A percentile compares a stretch with the other conserved stretches of the same genome.
Evolutionary conservation across 2,329 filamentous ascomycete genomes (phyloP).

Genomic region (Didymella lethalis): DNA sequence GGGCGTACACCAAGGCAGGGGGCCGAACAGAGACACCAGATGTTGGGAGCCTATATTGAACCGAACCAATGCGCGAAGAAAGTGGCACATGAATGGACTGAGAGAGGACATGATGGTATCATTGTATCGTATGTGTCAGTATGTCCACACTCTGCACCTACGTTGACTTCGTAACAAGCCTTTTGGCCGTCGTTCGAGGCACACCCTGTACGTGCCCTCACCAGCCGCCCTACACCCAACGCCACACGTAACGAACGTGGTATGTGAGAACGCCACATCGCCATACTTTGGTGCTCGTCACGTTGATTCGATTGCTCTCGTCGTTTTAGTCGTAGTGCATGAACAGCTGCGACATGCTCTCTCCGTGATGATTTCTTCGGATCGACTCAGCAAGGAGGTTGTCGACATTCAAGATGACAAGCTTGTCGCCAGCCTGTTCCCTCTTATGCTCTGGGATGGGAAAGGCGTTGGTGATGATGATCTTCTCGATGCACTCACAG

Average conservation of each 20-base stretch:
- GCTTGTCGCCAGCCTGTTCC: slow-evolving; percentile 73
- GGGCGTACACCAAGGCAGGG: no score
- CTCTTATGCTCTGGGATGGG: slow-evolving; percentile 81
- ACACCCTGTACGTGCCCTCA: background rate
- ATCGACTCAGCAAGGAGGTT: slow-evolving; percentile 91
- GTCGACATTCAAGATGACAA: slow-evolving; percentile 88
- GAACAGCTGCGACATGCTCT: slow-evolving; percentile 70
- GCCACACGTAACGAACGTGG: background rate
- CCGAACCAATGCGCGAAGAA: no score
- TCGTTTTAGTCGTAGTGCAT: slow-evolving; percentile 52
- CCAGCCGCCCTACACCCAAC: background rate
- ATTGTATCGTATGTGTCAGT: slow-evolving; percentile 10
- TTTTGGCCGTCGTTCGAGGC: background rate
- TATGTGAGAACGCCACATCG: background rate
- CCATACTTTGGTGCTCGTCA: background rate
- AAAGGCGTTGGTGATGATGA: slow-evolving; percentile 97
- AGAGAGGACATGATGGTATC: slow-evolving; percentile 7
- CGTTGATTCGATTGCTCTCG: background rate
- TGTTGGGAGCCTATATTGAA: no score
- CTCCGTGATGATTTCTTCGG: slow-evolving; percentile 93
- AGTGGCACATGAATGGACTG: no score
- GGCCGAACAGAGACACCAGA: no score
- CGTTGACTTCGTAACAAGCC: background rate
- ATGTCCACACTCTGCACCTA: slow-evolving; percentile 4
- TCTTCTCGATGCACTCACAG: slow-evolving; percentile 91